Evolutionary conservation across 2,329 filamentous ascomycete species (phyloP), one percentile per base, ranked within the genome.

Genomic region (Phialophora verrucosa): DNA sequence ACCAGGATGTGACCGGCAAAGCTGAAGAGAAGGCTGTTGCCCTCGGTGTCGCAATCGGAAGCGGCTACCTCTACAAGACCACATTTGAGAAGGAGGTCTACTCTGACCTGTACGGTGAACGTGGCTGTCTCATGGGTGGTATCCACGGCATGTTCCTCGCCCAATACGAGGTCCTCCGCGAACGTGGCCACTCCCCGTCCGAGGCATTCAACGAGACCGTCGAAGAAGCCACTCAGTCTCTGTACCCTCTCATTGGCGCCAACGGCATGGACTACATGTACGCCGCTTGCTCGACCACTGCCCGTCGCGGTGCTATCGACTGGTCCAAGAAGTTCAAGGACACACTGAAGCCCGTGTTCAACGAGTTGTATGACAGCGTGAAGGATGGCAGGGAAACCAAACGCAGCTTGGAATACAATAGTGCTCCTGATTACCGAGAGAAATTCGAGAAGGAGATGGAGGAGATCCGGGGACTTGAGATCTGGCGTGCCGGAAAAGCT

Each of bases 221-320:
- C 74, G 95, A 99, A 88, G 95, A 99, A 88, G 95, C 95, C 73
- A 99, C 95, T 61, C 95, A 99, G 88, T 92, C 88, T 74, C 87
- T 99, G 78, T 99, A 99, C 88, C 95, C 95, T 72, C 87, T 99
- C 78, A 99, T 99, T 78, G 95, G 94, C 78, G 88, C 88, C 83
- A 91, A 98, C 84, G 95, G 95, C 78, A 98, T 99, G 95, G 95
- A 99, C 87, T 99, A 96, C 93, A 99, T 99, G 95, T 99, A 96
- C 86, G 93, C 94, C 81, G 95, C 95, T 74, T 99, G 95, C 91
- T 98, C 94, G 71, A 99, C 95, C 79, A 99, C 95, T 66, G 95
- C 95, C 78, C 92, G 95, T 78, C 93, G 95, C 79, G 95, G 95
- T 83, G 95, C 95, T 83, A 96, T 99, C 80, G 95, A 99, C 88